A percentile compares a stretch with the other conserved stretches of the same genome.
Evolutionary conservation across 306 rosid species (phyloP).

Genomic region (Leucaena leucocephala): DNA sequence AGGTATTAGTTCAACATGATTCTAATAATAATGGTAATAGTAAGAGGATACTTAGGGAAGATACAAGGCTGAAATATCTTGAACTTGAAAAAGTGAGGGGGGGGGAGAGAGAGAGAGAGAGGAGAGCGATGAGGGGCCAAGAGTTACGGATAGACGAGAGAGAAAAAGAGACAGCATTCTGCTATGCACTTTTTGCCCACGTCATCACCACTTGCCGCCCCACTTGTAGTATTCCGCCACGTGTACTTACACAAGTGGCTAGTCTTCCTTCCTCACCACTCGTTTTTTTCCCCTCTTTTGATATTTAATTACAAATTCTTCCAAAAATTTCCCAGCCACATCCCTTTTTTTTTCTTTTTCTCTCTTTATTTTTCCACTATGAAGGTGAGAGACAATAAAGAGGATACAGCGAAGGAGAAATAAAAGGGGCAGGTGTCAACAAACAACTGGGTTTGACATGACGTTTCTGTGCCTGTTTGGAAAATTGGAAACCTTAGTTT

Average conservation of each 20-base stretch:
- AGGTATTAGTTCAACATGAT: background rate
- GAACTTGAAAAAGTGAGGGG: background rate
- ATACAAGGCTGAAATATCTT: slow-evolving; percentile 37
- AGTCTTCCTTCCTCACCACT: slow-evolving; percentile 23
- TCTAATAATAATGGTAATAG: background rate
- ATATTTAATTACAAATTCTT: background rate
- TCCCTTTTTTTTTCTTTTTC: background rate
- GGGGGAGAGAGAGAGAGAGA: background rate
- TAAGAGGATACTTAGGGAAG: slow-evolving; percentile 1
- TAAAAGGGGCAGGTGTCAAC: slow-evolving; percentile 5
- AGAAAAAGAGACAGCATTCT: background rate
- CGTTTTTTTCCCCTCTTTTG: background rate
- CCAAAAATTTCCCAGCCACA: slow-evolving; percentile 28
- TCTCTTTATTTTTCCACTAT: background rate
- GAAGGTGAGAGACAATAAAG: background rate
- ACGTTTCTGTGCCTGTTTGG: too few species aligned
- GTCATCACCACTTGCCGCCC: slow-evolving; percentile 49
- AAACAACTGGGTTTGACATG: too few species aligned
- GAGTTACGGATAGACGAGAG: slow-evolving; percentile 1
- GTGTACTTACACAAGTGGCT: background rate
- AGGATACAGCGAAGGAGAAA: background rate
- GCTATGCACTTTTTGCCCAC: slow-evolving; percentile 42
- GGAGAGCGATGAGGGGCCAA: slow-evolving; percentile 29
- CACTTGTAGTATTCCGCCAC: background rate
- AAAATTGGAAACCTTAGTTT: too few species aligned